Percentiles rank a stretch among this genome's conserved stretches.
phyloP scores from a whole-genome alignment of 2,329 filamentous ascomycete genomes.

The Colletotrichum tamarilloi region DNA sequence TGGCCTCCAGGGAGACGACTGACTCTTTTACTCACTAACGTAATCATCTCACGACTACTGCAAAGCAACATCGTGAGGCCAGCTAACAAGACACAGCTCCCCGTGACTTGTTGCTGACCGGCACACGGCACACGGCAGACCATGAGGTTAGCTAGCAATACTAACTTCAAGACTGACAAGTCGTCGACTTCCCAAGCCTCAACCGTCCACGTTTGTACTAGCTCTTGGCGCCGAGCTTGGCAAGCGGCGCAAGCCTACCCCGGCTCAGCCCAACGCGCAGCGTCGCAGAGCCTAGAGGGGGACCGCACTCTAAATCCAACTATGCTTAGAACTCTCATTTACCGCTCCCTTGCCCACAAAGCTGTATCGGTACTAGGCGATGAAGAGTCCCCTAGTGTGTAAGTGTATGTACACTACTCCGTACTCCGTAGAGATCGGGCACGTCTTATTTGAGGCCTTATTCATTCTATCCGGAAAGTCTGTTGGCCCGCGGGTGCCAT shows the following conservation, averaged over 20 bases:
- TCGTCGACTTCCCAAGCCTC: not conserved
- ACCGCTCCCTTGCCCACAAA: not conserved
- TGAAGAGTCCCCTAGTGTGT: not conserved
- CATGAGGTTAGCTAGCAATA: not conserved
- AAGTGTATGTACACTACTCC: not conserved
- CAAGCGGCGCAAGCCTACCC: not conserved
- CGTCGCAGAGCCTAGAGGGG: not conserved
- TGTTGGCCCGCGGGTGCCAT: not conserved
- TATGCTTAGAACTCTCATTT: constrained; percentile 2
- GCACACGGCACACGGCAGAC: not conserved
- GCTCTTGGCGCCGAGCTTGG: not conserved
- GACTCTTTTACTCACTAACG: not conserved
- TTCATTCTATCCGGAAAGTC: no score
- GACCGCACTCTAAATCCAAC: not conserved
- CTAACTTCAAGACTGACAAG: not conserved
- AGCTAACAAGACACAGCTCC: not conserved
- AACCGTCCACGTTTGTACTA: not conserved
- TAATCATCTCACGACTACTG: not conserved
- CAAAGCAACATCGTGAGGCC: not conserved
- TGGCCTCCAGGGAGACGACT: constrained; percentile 13
- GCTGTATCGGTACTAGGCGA: not conserved
- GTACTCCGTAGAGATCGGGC: not conserved
- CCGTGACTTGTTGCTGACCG: not conserved
- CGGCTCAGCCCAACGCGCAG: not conserved
- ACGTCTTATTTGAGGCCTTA: no score